Evolutionary conservation across 2,329 filamentous ascomycete genomes (phyloP).

Genomic region (Aspergillus udagawae): DNA sequence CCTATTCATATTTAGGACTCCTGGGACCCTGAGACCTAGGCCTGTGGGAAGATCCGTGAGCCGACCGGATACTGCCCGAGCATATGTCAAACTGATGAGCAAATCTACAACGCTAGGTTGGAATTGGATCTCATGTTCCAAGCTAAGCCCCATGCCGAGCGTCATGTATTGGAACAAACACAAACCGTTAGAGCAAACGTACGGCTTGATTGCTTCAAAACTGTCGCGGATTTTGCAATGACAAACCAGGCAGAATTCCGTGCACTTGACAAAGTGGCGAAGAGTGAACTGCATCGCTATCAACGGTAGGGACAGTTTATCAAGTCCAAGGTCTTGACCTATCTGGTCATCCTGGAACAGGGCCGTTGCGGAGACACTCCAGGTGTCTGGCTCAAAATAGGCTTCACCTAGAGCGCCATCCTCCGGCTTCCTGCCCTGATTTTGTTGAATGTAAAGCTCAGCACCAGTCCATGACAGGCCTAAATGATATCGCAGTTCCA

Average conservation of each 20-base stretch:
- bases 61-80: constrained; percentile 42
- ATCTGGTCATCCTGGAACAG: constrained; percentile 53
- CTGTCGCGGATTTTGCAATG: constrained; percentile 63
- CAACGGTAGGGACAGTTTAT: constrained; percentile 52
- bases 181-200: constrained; percentile 69
- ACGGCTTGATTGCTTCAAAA: constrained; percentile 54
- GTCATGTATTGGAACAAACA: constrained; percentile 87
- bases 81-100: constrained; percentile 76
- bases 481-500: constrained; percentile 54
- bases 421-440: constrained; percentile 33
- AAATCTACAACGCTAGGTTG: constrained; percentile 83
- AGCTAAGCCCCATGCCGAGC: constrained; percentile 77
- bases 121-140: constrained; percentile 77
- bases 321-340: constrained; percentile 17
- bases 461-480: constrained; percentile 65
- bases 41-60: constrained; percentile 56
- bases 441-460: constrained; percentile 53
- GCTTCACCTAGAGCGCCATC: constrained; percentile 1
- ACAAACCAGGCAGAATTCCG: constrained; percentile 83
- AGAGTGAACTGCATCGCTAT: constrained; percentile 70
- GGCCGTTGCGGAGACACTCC: constrained; percentile 27
- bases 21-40: constrained; percentile 52
- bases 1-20: not conserved
- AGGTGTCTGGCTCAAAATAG: constrained; percentile 22
- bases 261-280: constrained; percentile 73